Evolutionary conservation across 2,329 filamentous ascomycete genomes (phyloP), one percentile per base, ranked within the genome.

Genomic region (Cryphonectria parasitica): DNA sequence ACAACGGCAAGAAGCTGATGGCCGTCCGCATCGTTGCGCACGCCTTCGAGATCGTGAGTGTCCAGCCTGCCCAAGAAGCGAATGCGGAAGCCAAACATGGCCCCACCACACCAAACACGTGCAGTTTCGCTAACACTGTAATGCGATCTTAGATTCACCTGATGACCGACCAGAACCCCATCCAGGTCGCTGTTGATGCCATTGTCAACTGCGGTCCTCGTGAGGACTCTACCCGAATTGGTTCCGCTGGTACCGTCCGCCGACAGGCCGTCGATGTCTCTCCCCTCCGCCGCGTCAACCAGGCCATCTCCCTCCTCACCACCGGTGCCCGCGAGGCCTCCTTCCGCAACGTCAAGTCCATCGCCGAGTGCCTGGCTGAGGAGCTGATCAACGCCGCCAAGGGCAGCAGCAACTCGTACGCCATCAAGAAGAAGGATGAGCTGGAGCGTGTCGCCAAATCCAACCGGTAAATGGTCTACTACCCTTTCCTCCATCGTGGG

Each of bases 371-470:
- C 89, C 89, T 99, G 81, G 96, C 96, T 83, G 97, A 99, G 88
- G 96, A 99, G 91, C 91, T 99, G 85, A 98, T 99, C 92, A 99
- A 99, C 90, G 97, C 97, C 84, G 97, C 97, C 86, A 99, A 99
- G 94, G 96, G 96, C 83, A 97, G 92, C 91, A 97, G 93, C 88
- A 99, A 99, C 94, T 98, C 95, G 79, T 99, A 98, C 86, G 96
- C 97, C 82, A 99, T 99, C 92, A 99, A 99, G 94, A 99, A 99
- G 94, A 99, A 99, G 95, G 96, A 99, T 86, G 97, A 99, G 92
- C 87, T 99, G 88, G 96, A 99, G 92, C 96, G 96, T 96, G 96
- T 99, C 81, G 96, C 96, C 88, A 99, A 99, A 94, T 94, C 90
- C 91, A 99, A 99, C 92, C 93, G 96, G 92, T 99, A 98, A 95